Conservation (phyloP, 306 rosid genomes). For the Cucumis hystrix region DNA sequence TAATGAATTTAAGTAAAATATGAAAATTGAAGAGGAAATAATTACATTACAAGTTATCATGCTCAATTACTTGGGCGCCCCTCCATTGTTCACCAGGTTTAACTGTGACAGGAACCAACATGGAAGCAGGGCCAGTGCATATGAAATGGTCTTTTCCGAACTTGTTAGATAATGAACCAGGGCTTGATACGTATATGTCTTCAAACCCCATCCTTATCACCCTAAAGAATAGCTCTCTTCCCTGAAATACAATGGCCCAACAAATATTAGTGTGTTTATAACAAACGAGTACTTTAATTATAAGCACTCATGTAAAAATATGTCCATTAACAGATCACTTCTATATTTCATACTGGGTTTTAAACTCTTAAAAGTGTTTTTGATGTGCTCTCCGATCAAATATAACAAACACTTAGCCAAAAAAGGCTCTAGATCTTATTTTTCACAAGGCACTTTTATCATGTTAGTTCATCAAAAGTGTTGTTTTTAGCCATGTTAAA, state of each 20-base stretch:
- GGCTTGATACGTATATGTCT: conserved; percentile 77
- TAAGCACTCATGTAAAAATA: background rate
- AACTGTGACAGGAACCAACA: conserved; percentile 66
- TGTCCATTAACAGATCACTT: background rate
- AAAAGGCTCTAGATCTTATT: background rate
- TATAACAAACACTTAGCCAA: background rate
- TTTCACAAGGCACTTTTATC: background rate
- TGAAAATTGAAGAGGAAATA: background rate
- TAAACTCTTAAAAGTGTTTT: background rate
- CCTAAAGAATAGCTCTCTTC: conserved; percentile 72
- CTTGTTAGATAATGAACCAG: conserved; percentile 70
- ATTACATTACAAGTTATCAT: conserved; percentile 53
- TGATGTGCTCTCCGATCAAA: background rate
- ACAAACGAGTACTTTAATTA: background rate
- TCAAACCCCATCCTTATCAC: conserved; percentile 92
- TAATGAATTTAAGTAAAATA: background rate
- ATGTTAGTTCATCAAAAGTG: background rate
- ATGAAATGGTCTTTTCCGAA: conserved; percentile 68
- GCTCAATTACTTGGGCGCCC: conserved; percentile 93
- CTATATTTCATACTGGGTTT: background rate
- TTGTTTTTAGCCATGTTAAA: background rate
- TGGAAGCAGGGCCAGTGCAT: conserved; percentile 95
- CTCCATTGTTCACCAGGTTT: conserved; percentile 84
- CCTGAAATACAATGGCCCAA: conserved; percentile 27
- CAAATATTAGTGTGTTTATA: background rate